Base-by-base conservation (phyloP, 352 stramenopile species). In the Phytopythium helicoides region DNA sequence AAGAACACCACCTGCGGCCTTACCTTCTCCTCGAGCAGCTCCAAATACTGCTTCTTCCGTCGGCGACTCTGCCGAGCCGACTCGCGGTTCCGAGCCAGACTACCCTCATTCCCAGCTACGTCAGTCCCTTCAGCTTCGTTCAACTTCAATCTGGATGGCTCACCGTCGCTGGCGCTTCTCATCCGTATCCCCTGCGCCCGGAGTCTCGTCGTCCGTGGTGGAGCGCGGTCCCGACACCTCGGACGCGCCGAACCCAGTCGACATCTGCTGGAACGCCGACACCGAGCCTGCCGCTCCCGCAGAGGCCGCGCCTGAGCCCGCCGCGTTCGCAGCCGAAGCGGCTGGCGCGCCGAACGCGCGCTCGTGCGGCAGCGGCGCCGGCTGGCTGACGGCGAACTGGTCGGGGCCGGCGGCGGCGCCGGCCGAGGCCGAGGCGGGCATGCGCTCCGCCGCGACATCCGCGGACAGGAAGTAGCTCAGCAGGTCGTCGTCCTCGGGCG, bases 41-140 rank as follows among this genome's bases (percentile, higher is more conserved):
- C 86, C 28, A 95, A 48, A 46, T 95, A 95, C 60, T 95, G 86
- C 48, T 95, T 95, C 76, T 95, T 95, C 31, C 86, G 83, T 42
- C 86, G 83, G 15, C 86, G 86, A 56, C 86, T 95, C 62, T 95
- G 86, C 33, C 86, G 81, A 6, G 86, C 86, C 3, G 86, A 95
- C 65, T 95, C 86, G n/a, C 86, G 80, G 63, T 95, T 95, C 44
- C 86, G 73, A 37, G 84, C 85, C 15, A 95, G 60, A 44, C 79
- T 83, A n/a, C 14, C 14, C 55, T 15, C 38, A 18, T 25, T 31
- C n/a, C 5, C 28, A 33, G 28, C 28, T 9, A 33, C 28, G 28
- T 33, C 28, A 33, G 28, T 9, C 28, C 5, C 12, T 14, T 19
- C 28, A 6, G 18, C 21, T 9, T 35, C 22, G 3, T 12, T 14